Evolutionary conservation across 1,284 basidiomycete species (phyloP).

Genomic region (Agaricales sp.): DNA sequence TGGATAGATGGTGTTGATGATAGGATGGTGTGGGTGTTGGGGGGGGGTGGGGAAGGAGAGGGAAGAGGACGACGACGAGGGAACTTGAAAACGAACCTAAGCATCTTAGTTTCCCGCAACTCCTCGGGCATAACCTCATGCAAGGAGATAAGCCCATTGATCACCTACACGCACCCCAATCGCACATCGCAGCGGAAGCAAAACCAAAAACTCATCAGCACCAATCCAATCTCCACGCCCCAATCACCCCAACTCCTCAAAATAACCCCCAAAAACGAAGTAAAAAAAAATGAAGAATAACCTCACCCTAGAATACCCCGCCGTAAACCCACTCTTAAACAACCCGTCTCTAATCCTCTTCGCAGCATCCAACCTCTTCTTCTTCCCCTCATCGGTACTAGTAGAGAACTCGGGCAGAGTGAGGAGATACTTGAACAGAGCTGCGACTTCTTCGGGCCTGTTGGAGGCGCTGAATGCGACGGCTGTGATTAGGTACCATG

Average conservation of each 20-base stretch:
- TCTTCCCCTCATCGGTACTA: constrained; percentile 15
- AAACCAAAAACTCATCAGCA: no score
- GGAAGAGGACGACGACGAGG: no score
- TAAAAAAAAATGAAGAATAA: no score
- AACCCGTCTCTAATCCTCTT: constrained; percentile 43
- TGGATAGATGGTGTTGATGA: no score
- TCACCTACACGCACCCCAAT: constrained; percentile 27
- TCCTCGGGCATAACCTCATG: constrained; percentile 30
- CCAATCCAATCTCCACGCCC: no score
- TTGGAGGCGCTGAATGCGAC: constrained; percentile 47
- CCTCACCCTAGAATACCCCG: constrained; percentile 42
- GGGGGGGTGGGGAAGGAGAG: no score
- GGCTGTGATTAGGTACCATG: constrained; percentile 48
- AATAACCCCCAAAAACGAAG: no score
- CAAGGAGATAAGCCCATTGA: constrained; percentile 33
- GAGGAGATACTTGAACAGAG: constrained; percentile 32
- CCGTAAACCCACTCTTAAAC: constrained; percentile 43
- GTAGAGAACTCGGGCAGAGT: constrained; percentile 31
- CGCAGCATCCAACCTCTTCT: no score
- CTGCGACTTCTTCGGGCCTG: constrained; percentile 41
- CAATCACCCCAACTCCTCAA: no score
- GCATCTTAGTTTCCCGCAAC: constrained; percentile 24
- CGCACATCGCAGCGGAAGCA: no score
- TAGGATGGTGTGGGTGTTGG: no score
- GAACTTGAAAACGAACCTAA: constrained; percentile 22